These are phyloP conservation scores for Cladosporium sp. DNA, from an alignment of 2,329 filamentous ascomycete genomes.

Conservation along the genomic window DNA sequence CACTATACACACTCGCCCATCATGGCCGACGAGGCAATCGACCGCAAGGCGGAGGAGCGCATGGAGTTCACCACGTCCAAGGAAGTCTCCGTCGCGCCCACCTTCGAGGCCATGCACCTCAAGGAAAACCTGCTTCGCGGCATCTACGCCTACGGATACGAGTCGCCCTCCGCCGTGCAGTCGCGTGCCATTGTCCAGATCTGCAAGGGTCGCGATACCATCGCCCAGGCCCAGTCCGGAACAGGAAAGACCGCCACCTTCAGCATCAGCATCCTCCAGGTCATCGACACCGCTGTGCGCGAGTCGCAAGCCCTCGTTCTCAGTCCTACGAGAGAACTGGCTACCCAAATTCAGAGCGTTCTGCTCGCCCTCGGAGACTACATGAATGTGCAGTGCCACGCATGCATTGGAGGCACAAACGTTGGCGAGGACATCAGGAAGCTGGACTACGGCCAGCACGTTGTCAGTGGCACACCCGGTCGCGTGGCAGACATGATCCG, in stretches of 20 bases:
- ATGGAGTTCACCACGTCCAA: conserved; percentile 99
- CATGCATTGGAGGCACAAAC: conserved; percentile 97
- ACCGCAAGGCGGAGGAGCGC: conserved; percentile 90
- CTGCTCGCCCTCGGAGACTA: conserved; percentile 98
- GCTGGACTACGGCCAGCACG: conserved; percentile 91
- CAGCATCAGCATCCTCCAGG: conserved; percentile 98
- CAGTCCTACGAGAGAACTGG: conserved; percentile 95
- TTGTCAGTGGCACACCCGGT: conserved; percentile 95
- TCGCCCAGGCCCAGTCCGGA: conserved; percentile 97
- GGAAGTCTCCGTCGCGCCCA: conserved; percentile 92
- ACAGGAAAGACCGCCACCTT: conserved; percentile 99
- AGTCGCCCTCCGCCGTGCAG: conserved; percentile 96
- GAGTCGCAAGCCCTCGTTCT: conserved; percentile 97
- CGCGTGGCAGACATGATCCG: conserved; percentile 99
- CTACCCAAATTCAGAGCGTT: conserved; percentile 99
- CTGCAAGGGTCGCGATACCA: conserved; percentile 98
- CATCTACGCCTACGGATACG: conserved; percentile 98
- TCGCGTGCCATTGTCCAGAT: conserved; percentile 98
- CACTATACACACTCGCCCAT: conserved; percentile 38
- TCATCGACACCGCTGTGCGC: conserved; percentile 94
- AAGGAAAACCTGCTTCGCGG: conserved; percentile 97
- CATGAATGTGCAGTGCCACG: conserved; percentile 99
- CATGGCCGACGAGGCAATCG: conserved; percentile 86
- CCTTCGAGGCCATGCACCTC: conserved; percentile 84
- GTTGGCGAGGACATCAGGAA: conserved; percentile 99